Conservation (phyloP, 768 basidiomycete species). For the Rubroboletus pulcherrimus region DNA sequence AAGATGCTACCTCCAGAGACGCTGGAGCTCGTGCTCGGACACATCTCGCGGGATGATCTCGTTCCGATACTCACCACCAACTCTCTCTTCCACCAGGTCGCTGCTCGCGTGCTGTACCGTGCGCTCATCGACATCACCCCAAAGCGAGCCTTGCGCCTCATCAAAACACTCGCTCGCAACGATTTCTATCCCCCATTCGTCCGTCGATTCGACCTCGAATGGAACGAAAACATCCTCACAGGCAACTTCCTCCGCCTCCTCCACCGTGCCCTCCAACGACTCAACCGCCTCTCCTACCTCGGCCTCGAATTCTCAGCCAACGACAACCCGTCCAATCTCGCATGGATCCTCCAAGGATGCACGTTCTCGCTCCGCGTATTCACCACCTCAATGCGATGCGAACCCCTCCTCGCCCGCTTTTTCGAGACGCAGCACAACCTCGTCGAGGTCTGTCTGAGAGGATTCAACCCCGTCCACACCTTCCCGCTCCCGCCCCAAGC, state of each 20-base stretch:
- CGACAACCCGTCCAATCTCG: conserved; percentile 34
- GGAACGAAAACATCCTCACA: conserved; percentile 36
- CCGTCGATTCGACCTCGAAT: conserved; percentile 45
- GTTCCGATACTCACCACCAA: conserved; percentile 21
- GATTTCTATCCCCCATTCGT: conserved; percentile 39
- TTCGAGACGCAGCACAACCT: conserved; percentile 48
- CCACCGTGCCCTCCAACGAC: conserved; percentile 38
- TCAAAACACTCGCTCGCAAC: conserved; percentile 39
- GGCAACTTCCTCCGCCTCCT: conserved; percentile 49
- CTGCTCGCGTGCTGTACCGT: conserved; percentile 35
- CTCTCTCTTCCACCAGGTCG: conserved; percentile 27
- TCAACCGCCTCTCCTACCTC: conserved; percentile 40
- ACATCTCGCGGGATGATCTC: conserved; percentile 28
- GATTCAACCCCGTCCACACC: conserved; percentile 38
- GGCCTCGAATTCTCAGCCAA: conserved; percentile 45
- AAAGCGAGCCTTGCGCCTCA: conserved; percentile 32
- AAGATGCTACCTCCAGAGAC: conserved; percentile 36
- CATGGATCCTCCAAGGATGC: conserved; percentile 48
- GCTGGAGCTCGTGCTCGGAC: conserved; percentile 30
- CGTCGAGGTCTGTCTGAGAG: conserved; percentile 52
- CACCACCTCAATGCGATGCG: conserved; percentile 56
- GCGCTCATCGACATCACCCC: conserved; percentile 35
- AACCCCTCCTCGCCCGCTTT: conserved; percentile 44
- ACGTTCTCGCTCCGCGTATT: conserved; percentile 45
- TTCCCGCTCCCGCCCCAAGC: conserved; percentile 37